Base-by-base conservation (phyloP, 495 filamentous ascomycete genomes). In the Friedmanniomyces endolithicus region DNA sequence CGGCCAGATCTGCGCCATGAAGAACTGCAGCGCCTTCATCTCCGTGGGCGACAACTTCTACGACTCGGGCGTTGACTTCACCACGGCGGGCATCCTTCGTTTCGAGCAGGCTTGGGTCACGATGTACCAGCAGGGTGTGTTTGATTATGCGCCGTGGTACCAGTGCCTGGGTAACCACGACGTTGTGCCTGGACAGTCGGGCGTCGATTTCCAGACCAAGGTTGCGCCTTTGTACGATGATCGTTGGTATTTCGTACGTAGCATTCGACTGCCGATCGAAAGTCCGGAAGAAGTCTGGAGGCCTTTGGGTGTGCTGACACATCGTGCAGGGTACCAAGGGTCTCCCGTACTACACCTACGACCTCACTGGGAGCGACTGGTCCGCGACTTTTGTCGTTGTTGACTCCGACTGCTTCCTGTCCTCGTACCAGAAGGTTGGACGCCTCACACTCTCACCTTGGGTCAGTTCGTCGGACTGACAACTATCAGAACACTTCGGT, bases 201-300 rank as follows among this genome's bases (percentile, higher is more conserved):
- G 45, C 45, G 45, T 48, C 25, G 45, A 48, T 22, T 48, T 48
- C 45, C 14, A 48, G 45, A 48, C 45, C 45, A 48, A 48, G 45
- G 25, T 48, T 27, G 45, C 45, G 14, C 45, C 45, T 4, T 16
- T 48, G 14, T 48, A 48, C 22, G 45, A 48, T 22, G 45, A 48
- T 48, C 45, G 45, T 2, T 48, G 45, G 45, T 48, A 48, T 16
- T 48, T 48, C 23, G 45, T 48, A 27, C 3, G 45, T 48, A 6
- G 3, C 22, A 22, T 4, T 6, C 6, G 19, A 41, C 19, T 37
- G 34, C 34, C 9, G 34, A 37, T 37, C 34, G n/a, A 9, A 9
- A n/a, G n/a, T n/a, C n/a, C n/a, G n/a, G n/a, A n/a, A n/a, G n/a
- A n/a, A n/a, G n/a, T n/a, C 27, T 31, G 9, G 27, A 31, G 27